These are phyloP conservation scores for Sporothrix curviconia DNA, from an alignment of 2,329 filamentous ascomycete species.

Conservation along the genomic window DNA sequence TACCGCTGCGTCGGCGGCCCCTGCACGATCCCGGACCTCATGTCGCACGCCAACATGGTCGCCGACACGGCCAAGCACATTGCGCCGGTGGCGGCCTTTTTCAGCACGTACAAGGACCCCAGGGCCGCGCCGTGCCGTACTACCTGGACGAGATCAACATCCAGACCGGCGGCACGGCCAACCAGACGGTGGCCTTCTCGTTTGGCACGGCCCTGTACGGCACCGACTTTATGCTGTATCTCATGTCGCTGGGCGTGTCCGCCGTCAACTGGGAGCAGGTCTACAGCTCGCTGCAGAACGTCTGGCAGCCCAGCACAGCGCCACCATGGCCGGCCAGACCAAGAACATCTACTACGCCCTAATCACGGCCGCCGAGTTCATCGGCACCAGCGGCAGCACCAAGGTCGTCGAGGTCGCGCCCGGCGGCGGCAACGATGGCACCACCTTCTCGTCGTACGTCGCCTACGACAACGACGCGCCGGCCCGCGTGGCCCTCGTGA, in stretches of 20 bases:
- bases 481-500: background rate
- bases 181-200: background rate
- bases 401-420: background rate
- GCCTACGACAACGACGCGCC: background rate
- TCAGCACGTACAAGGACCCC: background rate
- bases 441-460: background rate
- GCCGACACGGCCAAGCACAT: conserved; percentile 2
- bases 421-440: conserved; percentile 5
- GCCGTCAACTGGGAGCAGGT: conserved; percentile 10
- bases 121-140: background rate
- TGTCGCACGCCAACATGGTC: conserved; percentile 2
- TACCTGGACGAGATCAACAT: conserved; percentile 1
- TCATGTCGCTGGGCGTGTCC: background rate
- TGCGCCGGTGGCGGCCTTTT: background rate
- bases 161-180: background rate
- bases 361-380: background rate
- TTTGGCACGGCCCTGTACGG: conserved; percentile 1
- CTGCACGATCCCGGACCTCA: background rate
- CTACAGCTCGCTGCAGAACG: background rate
- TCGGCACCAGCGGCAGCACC: background rate
- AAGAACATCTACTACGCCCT: conserved; percentile 5
- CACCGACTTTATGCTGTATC: conserved; percentile 4
- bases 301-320: conserved; percentile 1
- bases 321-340: background rate
- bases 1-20: conserved; percentile 1